Evolutionary conservation across 2,329 filamentous ascomycete genomes (phyloP).

Genomic region (Geoglossum cookeanum): DNA sequence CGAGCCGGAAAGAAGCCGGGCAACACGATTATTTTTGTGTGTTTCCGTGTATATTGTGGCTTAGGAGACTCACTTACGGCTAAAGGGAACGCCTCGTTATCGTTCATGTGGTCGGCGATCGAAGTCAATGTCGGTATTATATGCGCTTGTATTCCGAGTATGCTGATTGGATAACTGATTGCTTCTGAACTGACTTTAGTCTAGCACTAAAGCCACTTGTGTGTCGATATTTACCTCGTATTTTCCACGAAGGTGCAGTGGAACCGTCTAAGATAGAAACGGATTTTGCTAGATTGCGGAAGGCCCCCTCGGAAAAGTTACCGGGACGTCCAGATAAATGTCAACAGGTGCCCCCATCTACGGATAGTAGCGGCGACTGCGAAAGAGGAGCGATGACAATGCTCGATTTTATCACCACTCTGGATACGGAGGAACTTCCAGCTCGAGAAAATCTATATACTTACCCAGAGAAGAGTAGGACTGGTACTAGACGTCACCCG

Average conservation of each 20-base stretch:
- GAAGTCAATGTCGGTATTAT: constrained; percentile 84
- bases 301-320: constrained; percentile 7
- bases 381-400: constrained; percentile 14
- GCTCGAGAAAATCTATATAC: constrained; percentile 19
- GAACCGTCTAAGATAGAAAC: background rate
- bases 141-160: constrained; percentile 75
- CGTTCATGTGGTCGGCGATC: constrained; percentile 85
- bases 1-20: constrained; percentile 18
- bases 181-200: constrained; percentile 7
- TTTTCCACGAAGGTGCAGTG: background rate
- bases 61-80: background rate
- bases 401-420: constrained; percentile 34
- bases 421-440: constrained; percentile 24
- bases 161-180: background rate
- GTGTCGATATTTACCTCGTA: background rate
- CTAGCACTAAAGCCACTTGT: constrained; percentile 55
- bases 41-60: constrained; percentile 4
- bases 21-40: constrained; percentile 33
- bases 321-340: constrained; percentile 10
- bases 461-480: constrained; percentile 16
- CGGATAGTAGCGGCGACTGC: constrained; percentile 1
- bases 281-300: background rate
- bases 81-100: constrained; percentile 56
- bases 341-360: constrained; percentile 2
- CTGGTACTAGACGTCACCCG: constrained; percentile 18